These are phyloP conservation scores for Populus nigra DNA, from an alignment of 345 rosid species.

Conservation along the genomic window DNA sequence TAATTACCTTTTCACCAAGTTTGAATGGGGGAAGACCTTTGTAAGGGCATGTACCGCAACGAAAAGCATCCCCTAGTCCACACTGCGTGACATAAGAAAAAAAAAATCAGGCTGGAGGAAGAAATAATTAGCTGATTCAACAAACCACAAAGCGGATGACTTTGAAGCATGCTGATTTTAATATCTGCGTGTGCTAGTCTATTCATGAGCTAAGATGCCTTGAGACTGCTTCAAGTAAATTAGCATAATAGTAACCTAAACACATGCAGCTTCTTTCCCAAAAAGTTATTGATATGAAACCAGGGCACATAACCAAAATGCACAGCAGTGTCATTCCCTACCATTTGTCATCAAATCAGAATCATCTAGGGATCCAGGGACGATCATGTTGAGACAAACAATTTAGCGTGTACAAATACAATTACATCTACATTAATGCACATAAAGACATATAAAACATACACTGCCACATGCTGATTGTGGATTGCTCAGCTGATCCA, in stretches of 20 bases:
- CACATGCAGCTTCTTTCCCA: background rate
- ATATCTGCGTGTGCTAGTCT: background rate
- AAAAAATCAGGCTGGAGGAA: background rate
- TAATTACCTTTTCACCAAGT: conserved; percentile 82
- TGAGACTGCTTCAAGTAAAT: background rate
- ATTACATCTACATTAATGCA: background rate
- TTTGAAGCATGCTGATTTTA: background rate
- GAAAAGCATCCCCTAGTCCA: conserved; percentile 96
- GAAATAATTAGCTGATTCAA: background rate
- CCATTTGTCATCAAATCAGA: background rate
- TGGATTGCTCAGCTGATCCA: conserved; percentile 80
- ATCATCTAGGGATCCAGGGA: background rate
- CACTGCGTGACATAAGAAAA: conserved; percentile 44
- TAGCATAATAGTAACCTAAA: background rate
- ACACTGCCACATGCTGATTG: conserved; percentile 96
- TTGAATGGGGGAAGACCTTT: conserved; percentile 88
- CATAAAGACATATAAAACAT: conserved; percentile 16
- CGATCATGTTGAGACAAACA: background rate
- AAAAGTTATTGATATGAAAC: background rate
- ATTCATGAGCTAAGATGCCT: background rate
- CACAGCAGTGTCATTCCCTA: background rate
- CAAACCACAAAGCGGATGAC: background rate
- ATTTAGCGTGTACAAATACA: background rate
- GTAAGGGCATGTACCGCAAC: conserved; percentile 92
- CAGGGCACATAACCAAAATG: background rate